A percentile compares a stretch with the other conserved stretches of the same genome.
These are phyloP conservation scores for Xylariaceae sp. DNA, from an alignment of 2,329 filamentous ascomycete genomes.

Conservation along the genomic window DNA sequence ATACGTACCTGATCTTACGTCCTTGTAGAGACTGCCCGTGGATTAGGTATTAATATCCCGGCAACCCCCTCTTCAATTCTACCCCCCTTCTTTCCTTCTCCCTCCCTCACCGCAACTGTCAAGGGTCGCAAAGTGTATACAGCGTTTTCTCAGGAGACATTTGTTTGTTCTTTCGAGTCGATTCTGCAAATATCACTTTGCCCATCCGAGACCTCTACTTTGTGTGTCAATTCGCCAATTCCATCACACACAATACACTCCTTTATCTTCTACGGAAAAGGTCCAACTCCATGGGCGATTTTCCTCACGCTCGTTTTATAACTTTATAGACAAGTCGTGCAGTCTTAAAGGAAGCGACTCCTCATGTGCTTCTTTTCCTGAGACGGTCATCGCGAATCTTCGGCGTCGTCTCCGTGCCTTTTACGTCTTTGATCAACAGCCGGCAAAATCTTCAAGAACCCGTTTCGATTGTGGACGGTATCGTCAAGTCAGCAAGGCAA, in stretches of 20 bases:
- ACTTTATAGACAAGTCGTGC: slow-evolving; percentile 38
- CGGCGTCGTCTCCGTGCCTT: slow-evolving; percentile 31
- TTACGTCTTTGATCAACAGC: slow-evolving; percentile 28
- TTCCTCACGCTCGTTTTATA: slow-evolving; percentile 47
- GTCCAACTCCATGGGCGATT: slow-evolving; percentile 18
- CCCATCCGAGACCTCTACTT: slow-evolving; percentile 49
- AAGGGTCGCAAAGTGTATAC: slow-evolving; percentile 54
- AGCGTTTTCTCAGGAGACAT: slow-evolving; percentile 48
- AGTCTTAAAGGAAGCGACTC: slow-evolving; percentile 23
- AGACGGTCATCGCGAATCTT: slow-evolving; percentile 28
- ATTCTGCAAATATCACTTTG: slow-evolving; percentile 32
- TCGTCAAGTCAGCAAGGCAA: slow-evolving; percentile 81
- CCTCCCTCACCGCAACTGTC: slow-evolving; percentile 49
- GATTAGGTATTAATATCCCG: slow-evolving; percentile 36
- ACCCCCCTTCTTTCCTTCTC: slow-evolving; percentile 41
- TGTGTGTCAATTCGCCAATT: slow-evolving; percentile 38
- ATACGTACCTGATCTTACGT: not conserved
- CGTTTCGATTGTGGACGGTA: slow-evolving; percentile 77
- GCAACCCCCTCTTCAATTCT: slow-evolving; percentile 33
- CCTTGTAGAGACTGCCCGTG: not conserved
- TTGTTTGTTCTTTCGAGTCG: slow-evolving; percentile 37
- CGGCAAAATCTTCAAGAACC: slow-evolving; percentile 82
- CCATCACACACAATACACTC: slow-evolving; percentile 27
- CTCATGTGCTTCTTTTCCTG: slow-evolving; percentile 25
- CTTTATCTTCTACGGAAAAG: slow-evolving; percentile 18